Conservation (phyloP, 2,329 filamentous ascomycete genomes). For the Ceratocystiopsis sp. region DNA sequence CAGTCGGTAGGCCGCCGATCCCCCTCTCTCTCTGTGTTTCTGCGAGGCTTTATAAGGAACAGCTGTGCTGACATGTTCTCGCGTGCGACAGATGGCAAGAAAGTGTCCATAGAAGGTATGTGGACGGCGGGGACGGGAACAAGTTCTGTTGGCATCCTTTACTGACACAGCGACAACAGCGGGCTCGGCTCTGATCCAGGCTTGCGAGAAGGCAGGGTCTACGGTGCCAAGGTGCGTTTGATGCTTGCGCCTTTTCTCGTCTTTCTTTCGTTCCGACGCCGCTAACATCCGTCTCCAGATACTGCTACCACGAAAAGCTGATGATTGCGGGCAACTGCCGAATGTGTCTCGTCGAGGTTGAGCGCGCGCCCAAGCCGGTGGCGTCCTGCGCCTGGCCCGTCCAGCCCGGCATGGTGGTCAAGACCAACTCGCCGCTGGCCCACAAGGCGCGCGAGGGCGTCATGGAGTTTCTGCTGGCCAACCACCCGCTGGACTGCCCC, state of each 20-base stretch:
- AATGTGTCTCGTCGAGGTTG: slow-evolving; percentile 98
- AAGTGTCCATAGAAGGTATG: slow-evolving; percentile 90
- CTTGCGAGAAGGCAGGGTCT: slow-evolving; percentile 91
- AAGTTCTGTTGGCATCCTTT: not conserved
- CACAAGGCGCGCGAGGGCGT: slow-evolving; percentile 98
- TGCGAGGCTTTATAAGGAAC: not conserved
- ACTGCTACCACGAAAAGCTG: slow-evolving; percentile 98
- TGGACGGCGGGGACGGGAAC: too few species aligned
- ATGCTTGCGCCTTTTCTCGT: not conserved
- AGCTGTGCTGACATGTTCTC: slow-evolving; percentile 2
- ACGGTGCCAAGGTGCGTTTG: slow-evolving; percentile 61
- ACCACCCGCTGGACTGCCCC: slow-evolving; percentile 90
- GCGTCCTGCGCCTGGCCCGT: slow-evolving; percentile 98
- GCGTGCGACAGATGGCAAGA: slow-evolving; percentile 66
- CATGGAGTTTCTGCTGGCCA: slow-evolving; percentile 96
- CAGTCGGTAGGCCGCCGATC: slow-evolving; percentile 47
- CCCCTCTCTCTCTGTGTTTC: too few species aligned
- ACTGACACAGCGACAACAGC: slow-evolving; percentile 34
- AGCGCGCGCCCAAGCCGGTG: slow-evolving; percentile 88
- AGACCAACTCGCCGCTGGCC: slow-evolving; percentile 88
- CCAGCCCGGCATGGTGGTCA: slow-evolving; percentile 96
- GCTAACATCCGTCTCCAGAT: slow-evolving; percentile 39
- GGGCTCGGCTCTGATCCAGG: slow-evolving; percentile 93
- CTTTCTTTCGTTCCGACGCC: too few species aligned
- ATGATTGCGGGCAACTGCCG: slow-evolving; percentile 99